Base-by-base conservation (phyloP, 1,284 basidiomycete species). In the Moesziomyces antarcticus region DNA sequence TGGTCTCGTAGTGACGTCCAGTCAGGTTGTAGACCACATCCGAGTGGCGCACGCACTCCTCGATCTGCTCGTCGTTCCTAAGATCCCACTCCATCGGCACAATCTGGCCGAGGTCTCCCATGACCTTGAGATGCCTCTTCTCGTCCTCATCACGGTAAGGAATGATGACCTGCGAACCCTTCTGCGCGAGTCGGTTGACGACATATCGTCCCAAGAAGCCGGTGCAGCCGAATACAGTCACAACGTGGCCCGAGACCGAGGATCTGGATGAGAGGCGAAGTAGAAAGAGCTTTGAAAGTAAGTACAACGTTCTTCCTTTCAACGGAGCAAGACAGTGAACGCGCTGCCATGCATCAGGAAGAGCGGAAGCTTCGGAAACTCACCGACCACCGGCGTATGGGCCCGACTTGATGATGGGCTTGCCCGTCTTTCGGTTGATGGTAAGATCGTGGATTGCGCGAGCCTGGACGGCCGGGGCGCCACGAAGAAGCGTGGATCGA, bases 11-110 rank as follows among this genome's bases (percentile, higher is more conserved):
- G 84, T 96, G 91, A 66, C 94, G 87, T 27, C 93, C 93, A 54
- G 91, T 90, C 58, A 96, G 89, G 87, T 96, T 97, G 88, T 93
- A 95, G n/a, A 97, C 97, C 6, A 92, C 92, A 85, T 99, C 93
- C 33, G 97, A 99, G 86, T 98, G 94, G 77, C 93, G 89, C 77
- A 99, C 85, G 85, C 94, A 97, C 85, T 98, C 95, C 60, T 90
- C 92, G 79, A 96, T 97, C 84, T 96, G 94, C 59, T 90, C 88
- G 71, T 93, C 91, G 81, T 92, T 90, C 60, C 92, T 88, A 30
- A 95, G 87, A 83, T 97, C 93, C 92, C 94, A 98, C 89, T 98
- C 97, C 90, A 98, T 90, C 73, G 93, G 90, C 59, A 97, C 92
- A 75, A 99, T 91, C 87, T 97, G 94, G 30, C 97, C 97, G 59